Base-by-base conservation (phyloP, 192 early-diverging fungal species). In the Entomortierella chlamydospora region DNA sequence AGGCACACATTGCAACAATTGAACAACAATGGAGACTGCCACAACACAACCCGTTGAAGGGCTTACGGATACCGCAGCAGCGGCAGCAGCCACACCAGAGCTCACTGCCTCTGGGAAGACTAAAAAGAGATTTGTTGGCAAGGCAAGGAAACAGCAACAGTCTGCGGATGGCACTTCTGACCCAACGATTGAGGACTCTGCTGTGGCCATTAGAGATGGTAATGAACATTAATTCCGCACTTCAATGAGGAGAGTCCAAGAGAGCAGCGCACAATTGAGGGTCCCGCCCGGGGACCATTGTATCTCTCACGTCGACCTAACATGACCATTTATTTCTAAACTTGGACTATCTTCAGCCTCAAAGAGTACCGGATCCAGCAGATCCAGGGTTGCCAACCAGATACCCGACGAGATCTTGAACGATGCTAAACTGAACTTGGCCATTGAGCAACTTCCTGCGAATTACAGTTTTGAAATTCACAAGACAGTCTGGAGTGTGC, bases 401-500 rank as follows among this genome's bases (percentile, higher is more conserved):
- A 88, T 98, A 47, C 96, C 98, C 6, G 86, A 90, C 9, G 91
- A 93, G 22, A 97, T 99, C 43, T 82, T 96, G 20, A 88, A 93
- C 57, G 90, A 99, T 67, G 77, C 83, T 50, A 78, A 87, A 41
- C 85, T 99, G 23, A 97, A 96, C 79, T 88, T 92, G 51, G 93
- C 95, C 5, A 94, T 99, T 55, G 84, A 90, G 54, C 86, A 91
- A 83, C 83, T 99, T 20, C 98, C 98, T 2, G 74, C 82, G 33
- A 99, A 99, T 86, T 99, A 99, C 88, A 98, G 96, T 86, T 99
- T 99, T 89, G 98, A 99, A 81, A 96, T 99, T 50, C 94, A 97
- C 84, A 99, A 99, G 81, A 95, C 95, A 18, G 82, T 99, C 4
- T 95, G 94, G 93, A 91, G 96, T 76, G 88, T 99, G 30, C 86